phyloP scores from a whole-genome alignment of 2,329 filamentous ascomycete genomes.

The Sclerotinia spermophila region DNA sequence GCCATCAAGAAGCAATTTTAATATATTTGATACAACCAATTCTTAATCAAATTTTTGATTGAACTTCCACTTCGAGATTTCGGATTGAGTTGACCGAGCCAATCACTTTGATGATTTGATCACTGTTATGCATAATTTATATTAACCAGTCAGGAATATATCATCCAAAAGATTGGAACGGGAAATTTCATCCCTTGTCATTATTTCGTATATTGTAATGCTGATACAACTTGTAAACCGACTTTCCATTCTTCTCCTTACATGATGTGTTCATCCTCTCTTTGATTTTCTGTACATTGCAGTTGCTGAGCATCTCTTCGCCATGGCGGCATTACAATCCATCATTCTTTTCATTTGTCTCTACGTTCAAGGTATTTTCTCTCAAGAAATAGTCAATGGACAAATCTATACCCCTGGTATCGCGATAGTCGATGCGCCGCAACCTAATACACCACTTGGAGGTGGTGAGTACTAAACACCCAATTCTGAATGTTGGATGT shows the following conservation, averaged over 20 bases:
- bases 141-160: slow-evolving; percentile 3
- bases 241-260: slow-evolving; percentile 3
- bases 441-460: slow-evolving; percentile 60
- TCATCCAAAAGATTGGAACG: background rate
- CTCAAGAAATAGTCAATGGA: slow-evolving; percentile 58
- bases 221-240: slow-evolving; percentile 11
- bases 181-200: slow-evolving; percentile 8
- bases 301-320: background rate
- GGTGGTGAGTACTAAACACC: slow-evolving; percentile 48
- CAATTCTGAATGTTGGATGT: background rate
- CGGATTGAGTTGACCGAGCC: background rate
- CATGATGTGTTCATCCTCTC: background rate
- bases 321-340: slow-evolving; percentile 22
- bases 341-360: slow-evolving; percentile 22
- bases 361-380: slow-evolving; percentile 24
- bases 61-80: background rate
- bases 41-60: slow-evolving; percentile 14
- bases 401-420: slow-evolving; percentile 69
- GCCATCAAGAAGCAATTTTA: background rate
- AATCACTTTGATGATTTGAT: slow-evolving; percentile 2
- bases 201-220: slow-evolving; percentile 16
- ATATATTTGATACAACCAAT: slow-evolving; percentile 27
- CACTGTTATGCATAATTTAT: slow-evolving; percentile 21
- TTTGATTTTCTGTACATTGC: background rate
- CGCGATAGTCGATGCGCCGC: slow-evolving; percentile 62